Evolutionary conservation across 768 basidiomycete genomes (phyloP).

Genomic region (Zangia roseola): DNA sequence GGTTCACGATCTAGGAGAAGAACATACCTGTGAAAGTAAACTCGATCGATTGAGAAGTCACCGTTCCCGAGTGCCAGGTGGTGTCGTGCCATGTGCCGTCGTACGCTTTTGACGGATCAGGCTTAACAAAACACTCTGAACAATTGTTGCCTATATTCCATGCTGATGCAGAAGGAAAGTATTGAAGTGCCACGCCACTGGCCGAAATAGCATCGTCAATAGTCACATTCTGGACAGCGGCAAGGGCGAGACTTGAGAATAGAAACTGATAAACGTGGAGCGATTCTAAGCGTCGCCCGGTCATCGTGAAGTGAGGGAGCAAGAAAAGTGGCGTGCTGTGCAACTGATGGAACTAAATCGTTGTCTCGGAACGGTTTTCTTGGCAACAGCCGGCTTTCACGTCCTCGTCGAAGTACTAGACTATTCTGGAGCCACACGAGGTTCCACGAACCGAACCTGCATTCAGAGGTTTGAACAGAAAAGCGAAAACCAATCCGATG

Average conservation of each 20-base stretch:
- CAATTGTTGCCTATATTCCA: constrained; percentile 15
- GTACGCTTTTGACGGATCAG: constrained; percentile 2
- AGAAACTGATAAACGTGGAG: not conserved
- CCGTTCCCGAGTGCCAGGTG: not conserved
- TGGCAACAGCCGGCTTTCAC: no score
- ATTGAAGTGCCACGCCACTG: constrained; percentile 6
- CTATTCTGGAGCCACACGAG: no score
- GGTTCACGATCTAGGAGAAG: not conserved
- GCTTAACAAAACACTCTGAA: not conserved
- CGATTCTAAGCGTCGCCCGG: not conserved
- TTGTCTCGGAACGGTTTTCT: no score
- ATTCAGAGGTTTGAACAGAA: no score
- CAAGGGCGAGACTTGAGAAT: not conserved
- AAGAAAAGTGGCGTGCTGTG: no score
- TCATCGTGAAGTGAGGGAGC: no score
- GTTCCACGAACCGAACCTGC: no score
- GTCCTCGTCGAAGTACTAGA: no score
- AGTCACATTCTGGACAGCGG: constrained; percentile 12
- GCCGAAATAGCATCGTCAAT: constrained; percentile 14
- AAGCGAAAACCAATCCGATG: no score
- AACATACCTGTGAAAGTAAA: constrained; percentile 13
- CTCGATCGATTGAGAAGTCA: not conserved
- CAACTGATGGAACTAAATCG: no score
- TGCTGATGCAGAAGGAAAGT: not conserved
- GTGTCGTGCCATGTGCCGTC: constrained; percentile 20